A percentile compares a stretch with the other conserved stretches of the same genome.
phyloP scores from a whole-genome alignment of 768 basidiomycete species.

The Rhodotorula taiwanensis region DNA sequence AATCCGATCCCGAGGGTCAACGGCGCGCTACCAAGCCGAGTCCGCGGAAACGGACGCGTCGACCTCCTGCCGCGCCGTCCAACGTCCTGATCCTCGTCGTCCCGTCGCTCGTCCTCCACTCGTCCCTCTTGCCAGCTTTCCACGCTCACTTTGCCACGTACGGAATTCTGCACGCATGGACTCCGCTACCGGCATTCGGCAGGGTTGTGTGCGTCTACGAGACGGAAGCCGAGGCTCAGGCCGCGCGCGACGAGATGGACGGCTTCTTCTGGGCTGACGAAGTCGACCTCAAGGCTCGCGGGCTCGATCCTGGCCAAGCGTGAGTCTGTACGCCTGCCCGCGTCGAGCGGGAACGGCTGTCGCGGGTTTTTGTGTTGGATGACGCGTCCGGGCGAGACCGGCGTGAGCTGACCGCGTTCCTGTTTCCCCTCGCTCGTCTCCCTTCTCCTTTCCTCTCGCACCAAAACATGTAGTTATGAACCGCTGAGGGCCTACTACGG shows the following conservation, averaged over 20 bases:
- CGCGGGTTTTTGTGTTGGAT: too few relatives aligned
- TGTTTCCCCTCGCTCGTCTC: constrained; percentile 9
- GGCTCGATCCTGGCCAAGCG: not conserved
- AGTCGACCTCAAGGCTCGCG: constrained; percentile 49
- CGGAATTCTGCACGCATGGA: constrained; percentile 80
- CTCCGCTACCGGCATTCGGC: constrained; percentile 29
- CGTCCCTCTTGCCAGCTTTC: constrained; percentile 41
- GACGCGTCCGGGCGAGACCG: too few relatives aligned
- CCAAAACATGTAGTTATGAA: constrained; percentile 45
- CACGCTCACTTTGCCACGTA: constrained; percentile 64
- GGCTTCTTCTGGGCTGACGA: constrained; percentile 41
- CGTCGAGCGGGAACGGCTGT: too few relatives aligned
- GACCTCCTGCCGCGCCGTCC: constrained; percentile 46
- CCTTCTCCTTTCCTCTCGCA: not conserved
- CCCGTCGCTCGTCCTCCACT: constrained; percentile 70
- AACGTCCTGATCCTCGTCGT: constrained; percentile 83
- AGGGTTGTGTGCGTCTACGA: constrained; percentile 34
- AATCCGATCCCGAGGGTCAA: too few relatives aligned
- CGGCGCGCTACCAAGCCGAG: not conserved
- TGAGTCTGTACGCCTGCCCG: too few relatives aligned
- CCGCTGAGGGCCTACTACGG: constrained; percentile 61
- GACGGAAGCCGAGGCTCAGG: constrained; percentile 57
- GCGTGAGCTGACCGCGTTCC: constrained; percentile 10
- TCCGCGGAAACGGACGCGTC: not conserved
- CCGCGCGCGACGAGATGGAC: constrained; percentile 53